Base-by-base conservation (phyloP, 225 moss, liverwort and hornwort genomes). In the Bryum argenteum region DNA sequence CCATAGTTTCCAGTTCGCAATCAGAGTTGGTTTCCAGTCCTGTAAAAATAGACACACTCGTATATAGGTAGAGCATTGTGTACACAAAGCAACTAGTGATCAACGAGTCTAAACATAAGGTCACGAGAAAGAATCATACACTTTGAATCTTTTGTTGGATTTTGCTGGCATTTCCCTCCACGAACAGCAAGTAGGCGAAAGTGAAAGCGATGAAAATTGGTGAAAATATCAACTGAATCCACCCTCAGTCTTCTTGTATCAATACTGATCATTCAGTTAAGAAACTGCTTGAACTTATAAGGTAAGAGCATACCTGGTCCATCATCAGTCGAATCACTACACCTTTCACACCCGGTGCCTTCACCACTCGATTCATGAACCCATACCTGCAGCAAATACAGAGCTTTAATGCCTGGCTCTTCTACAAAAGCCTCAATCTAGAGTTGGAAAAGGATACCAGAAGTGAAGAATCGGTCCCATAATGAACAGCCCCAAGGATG, bases 1-100 rank as follows among this genome's bases (percentile, higher is more conserved):
- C 82, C 82, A 85, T 28, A 85, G 63, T 58, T 85, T 85, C 85
- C 76, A 82, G 19, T 85, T 85, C 39, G 79, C 82, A 70, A 85
- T 73, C 22, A 85, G 6, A 5, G 82, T 78, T 53, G 85, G 63
- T 58, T 63, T 61, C 82, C 76, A 85, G 42, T 85, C 85, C 82
- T 85, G 73, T 19, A 48, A 54, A 72, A 76, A 42, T 3, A 13
- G 3, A 72, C 54, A 54, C 21, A 53, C 3, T 58, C 48, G 60
- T 44, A 21, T 9, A 65, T 1, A 12, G 63, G 59, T 9, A 48
- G 52, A 53, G 44, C 16, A 50, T 2, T 16, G 15, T 11, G 8
- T 26, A 59, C 38, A 78, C 39, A 24, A 9, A 6, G 33, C 20
- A 60, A n/a, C 19, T 24, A 44, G 14, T 16, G n/a, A n/a, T n/a